Evolutionary conservation across 148 eudicot species (phyloP), one percentile per base, ranked within the genome.

Genomic region (Suaeda aralocaspica): DNA sequence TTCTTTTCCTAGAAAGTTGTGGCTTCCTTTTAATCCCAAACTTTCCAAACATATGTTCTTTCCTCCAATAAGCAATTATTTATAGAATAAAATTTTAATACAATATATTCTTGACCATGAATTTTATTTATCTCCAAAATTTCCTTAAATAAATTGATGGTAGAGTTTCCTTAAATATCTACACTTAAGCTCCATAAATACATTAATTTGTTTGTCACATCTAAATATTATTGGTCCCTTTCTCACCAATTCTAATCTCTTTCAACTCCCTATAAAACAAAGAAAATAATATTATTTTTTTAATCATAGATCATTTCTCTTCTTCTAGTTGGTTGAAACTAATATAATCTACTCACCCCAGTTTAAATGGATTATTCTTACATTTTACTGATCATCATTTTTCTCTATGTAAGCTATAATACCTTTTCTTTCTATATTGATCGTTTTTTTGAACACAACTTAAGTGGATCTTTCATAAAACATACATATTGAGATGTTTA

Each of bases 331-430:
- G 53, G 31, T 53, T 39, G 9, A 34, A 36, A 24, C 59, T 34
- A 14, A 15, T 19, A 7, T 3, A 31, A 16, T 29, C 22, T 19
- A 53, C n/a, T 67, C 9, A 22, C 16, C 49, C 28, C 7, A 12
- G 21, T 7, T 12, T 25, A 12, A 56, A 69, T 69, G 72, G n/a
- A 69, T 2, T 55, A 69, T 2, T 55, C 52, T 0, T 39, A 9
- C 24, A 28, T 33, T 10, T 4, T 69, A 0, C 72, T 22, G 18
- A 9, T 69, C 30, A 2, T 24, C 29, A 34, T 50, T 15, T 69
- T 41, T 55, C 45, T 69, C 3, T 69, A 26, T 41, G 72, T 69
- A 69, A 69, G 61, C 31, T 19, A 11, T 16, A 48, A 14, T 49
- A 49, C 19, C 18, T 46, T 15, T 15, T 16, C 50, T 13, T 46